Percentiles rank a stretch among this genome's conserved stretches.
phyloP scores from a whole-genome alignment of 768 basidiomycete species.

The Krasilnikovozyma curviuscula region DNA sequence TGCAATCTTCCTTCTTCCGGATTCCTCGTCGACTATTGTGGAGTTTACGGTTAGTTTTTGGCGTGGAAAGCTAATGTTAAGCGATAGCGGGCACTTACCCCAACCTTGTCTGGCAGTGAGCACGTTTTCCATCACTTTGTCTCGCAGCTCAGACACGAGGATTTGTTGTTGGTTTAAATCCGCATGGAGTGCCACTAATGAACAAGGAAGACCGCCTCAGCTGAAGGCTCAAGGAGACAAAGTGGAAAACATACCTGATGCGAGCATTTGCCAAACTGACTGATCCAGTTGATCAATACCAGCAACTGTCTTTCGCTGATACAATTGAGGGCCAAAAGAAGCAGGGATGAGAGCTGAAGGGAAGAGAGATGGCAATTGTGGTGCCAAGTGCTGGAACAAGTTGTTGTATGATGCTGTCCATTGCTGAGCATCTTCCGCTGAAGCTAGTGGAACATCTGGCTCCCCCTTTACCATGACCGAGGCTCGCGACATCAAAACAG shows the following conservation, averaged over 20 bases:
- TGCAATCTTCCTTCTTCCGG: conserved; percentile 55
- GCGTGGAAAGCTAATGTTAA: neutral
- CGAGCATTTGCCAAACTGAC: conserved; percentile 87
- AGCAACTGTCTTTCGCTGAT: conserved; percentile 20
- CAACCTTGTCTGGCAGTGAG: conserved; percentile 34
- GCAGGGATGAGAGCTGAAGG: conserved; percentile 48
- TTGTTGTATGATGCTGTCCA: conserved; percentile 71
- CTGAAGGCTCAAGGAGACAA: too few relatives aligned
- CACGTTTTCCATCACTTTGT: conserved; percentile 85
- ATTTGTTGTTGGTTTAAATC: conserved; percentile 69
- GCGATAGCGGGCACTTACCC: conserved; percentile 20
- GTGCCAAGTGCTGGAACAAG: conserved; percentile 58
- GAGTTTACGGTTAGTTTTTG: neutral
- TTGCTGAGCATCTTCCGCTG: conserved; percentile 48
- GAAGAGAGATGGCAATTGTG: conserved; percentile 62
- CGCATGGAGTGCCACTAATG: conserved; percentile 60
- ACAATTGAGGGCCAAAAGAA: conserved; percentile 28
- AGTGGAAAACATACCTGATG: too few relatives aligned
- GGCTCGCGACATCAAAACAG: conserved; percentile 77
- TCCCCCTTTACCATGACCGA: conserved; percentile 68
- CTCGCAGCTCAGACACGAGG: conserved; percentile 65
- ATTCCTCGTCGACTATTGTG: conserved; percentile 50
- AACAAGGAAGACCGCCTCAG: too few relatives aligned
- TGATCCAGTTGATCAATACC: conserved; percentile 40
- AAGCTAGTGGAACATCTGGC: conserved; percentile 40